Percentiles rank a stretch among this genome's conserved stretches.
Conservation (phyloP, 345 rosid genomes). For the Salix koriyanagi region DNA sequence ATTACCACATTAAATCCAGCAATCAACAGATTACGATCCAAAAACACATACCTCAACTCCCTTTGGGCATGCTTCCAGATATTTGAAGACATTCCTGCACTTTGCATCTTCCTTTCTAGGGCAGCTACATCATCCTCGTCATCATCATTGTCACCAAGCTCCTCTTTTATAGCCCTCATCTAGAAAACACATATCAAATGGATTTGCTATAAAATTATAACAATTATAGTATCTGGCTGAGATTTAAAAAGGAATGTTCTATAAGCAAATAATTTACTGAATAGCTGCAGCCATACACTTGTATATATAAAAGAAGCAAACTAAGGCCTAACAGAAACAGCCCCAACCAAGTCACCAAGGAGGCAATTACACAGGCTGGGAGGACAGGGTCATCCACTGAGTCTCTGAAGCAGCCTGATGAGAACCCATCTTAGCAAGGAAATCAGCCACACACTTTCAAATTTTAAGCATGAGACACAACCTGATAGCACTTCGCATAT, state of each 20-base stretch:
- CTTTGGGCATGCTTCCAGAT: slow-evolving; percentile 98
- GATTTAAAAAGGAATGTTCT: neutral
- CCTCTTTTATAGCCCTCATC: slow-evolving; percentile 99
- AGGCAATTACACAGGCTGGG: too few relatives aligned
- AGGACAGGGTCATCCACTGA: too few relatives aligned
- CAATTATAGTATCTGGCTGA: neutral
- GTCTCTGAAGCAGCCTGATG: too few relatives aligned
- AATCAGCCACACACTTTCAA: neutral
- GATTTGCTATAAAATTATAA: slow-evolving; percentile 9
- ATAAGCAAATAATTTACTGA: neutral
- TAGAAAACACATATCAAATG: slow-evolving; percentile 27
- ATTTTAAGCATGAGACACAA: neutral
- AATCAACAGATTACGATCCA: neutral
- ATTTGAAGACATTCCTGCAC: slow-evolving; percentile 89
- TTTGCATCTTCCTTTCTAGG: slow-evolving; percentile 94
- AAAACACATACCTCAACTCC: slow-evolving; percentile 69
- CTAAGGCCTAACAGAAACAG: too few relatives aligned
- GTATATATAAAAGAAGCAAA: too few relatives aligned
- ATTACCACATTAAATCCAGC: neutral
- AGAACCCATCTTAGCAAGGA: too few relatives aligned
- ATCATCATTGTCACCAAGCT: slow-evolving; percentile 97
- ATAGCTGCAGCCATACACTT: too few relatives aligned
- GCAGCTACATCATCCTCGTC: slow-evolving; percentile 97
- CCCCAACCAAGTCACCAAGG: too few relatives aligned
- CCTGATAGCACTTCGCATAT: neutral